Conservation (phyloP, 2,329 filamentous ascomycete species). For the Pseudogymnoascus sp. region DNA sequence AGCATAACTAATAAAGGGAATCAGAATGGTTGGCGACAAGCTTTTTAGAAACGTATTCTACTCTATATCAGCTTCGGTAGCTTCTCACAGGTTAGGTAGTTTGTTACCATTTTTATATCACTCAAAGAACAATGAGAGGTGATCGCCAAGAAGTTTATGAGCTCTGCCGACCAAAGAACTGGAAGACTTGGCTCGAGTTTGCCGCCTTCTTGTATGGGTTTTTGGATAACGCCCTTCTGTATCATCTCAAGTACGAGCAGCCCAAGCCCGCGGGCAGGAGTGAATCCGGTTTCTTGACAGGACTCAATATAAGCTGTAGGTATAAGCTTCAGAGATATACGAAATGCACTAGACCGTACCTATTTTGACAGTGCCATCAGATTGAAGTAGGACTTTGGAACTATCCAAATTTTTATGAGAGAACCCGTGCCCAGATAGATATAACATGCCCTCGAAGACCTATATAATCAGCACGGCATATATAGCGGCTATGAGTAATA, state of each 20-base stretch:
- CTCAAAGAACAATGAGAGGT: neutral
- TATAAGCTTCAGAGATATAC: neutral
- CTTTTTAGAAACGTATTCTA: neutral
- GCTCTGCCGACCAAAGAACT: neutral
- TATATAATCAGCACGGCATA: neutral
- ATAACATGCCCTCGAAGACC: neutral
- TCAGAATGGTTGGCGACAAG: neutral
- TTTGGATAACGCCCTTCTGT: neutral
- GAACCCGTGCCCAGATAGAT: neutral
- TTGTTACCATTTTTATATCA: neutral
- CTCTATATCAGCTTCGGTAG: neutral
- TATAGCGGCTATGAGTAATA: neutral
- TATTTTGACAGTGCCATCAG: neutral
- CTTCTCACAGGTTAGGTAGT: neutral
- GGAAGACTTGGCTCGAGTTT: neutral
- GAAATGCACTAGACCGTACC: neutral
- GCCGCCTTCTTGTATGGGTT: neutral
- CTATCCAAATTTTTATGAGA: neutral
- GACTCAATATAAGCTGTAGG: neutral
- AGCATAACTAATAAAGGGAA: neutral
- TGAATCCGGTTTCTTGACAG: neutral
- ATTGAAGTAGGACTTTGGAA: neutral
- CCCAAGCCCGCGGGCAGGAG: neutral
- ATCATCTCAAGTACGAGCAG: neutral
- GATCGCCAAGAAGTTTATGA: neutral